These are phyloP conservation scores for Didymellaceae sp. DNA, from an alignment of 2,329 filamentous ascomycete genomes.

Conservation along the genomic window DNA sequence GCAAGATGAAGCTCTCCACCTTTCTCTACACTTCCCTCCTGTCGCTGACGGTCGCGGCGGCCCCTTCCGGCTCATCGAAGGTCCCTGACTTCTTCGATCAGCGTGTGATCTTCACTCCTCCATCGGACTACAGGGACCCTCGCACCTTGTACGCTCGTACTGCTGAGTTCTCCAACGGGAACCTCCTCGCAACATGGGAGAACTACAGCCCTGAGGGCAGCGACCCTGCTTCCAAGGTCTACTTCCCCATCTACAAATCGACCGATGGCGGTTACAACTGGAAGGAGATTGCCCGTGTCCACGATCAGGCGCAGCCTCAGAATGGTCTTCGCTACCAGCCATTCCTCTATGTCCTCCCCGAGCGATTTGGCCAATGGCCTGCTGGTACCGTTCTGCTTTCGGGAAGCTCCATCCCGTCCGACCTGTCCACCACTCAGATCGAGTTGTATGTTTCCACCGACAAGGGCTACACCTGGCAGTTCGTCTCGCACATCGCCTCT, in stretches of 20 bases:
- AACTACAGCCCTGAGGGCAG: conserved; percentile 56
- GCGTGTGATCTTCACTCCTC: conserved; percentile 53
- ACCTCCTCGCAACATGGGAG: conserved; percentile 61
- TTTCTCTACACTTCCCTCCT: conserved; percentile 34
- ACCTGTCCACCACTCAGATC: conserved; percentile 69
- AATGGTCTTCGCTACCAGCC: conserved; percentile 75
- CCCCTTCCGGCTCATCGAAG: conserved; percentile 27
- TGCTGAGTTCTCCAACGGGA: conserved; percentile 53
- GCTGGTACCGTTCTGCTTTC: conserved; percentile 69
- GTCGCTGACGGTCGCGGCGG: conserved; percentile 28
- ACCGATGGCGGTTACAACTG: conserved; percentile 61
- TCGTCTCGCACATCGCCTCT: conserved; percentile 68
- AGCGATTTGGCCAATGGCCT: conserved; percentile 62
- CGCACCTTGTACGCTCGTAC: conserved; percentile 61
- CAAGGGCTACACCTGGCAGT: conserved; percentile 67
- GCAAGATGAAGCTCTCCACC: conserved; percentile 42
- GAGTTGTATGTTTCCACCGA: conserved; percentile 72
- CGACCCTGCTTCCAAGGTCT: conserved; percentile 45
- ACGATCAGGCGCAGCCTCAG: conserved; percentile 69
- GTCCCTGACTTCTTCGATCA: conserved; percentile 38
- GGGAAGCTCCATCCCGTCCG: conserved; percentile 64
- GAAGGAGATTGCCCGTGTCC: conserved; percentile 67
- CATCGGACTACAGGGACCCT: conserved; percentile 54
- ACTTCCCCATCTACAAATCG: conserved; percentile 57
- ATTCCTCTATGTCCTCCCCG: conserved; percentile 68